These are phyloP conservation scores for Gossypium australe DNA, from an alignment of 345 rosid genomes.

Conservation along the genomic window DNA sequence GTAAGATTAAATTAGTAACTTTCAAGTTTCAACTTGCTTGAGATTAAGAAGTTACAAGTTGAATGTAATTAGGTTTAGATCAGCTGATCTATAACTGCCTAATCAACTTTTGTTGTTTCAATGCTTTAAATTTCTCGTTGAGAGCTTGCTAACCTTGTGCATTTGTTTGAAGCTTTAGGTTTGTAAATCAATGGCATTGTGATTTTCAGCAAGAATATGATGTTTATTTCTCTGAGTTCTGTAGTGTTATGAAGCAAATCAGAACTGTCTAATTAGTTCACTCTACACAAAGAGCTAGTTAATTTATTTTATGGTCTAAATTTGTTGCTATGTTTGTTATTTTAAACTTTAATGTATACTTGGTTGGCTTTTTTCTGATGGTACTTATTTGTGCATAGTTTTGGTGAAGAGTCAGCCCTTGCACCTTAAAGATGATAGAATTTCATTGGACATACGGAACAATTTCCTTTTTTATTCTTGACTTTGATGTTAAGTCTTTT, in stretches of 20 bases:
- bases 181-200: background rate
- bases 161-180: background rate
- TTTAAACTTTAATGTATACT: background rate
- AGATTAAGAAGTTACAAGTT: constrained; percentile 4
- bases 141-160: background rate
- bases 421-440: background rate
- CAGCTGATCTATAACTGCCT: background rate
- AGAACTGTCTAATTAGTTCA: background rate
- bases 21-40: background rate
- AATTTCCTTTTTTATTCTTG: background rate
- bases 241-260: background rate
- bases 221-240: background rate
- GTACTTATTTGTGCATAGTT: too few relatives aligned
- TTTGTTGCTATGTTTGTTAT: background rate
- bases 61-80: background rate
- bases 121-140: background rate
- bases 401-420: background rate
- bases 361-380: background rate
- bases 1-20: background rate
- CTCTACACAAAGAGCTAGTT: background rate
- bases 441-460: background rate
- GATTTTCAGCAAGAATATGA: background rate
- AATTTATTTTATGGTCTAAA: background rate
- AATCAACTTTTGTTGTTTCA: background rate
- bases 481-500: constrained; percentile 11